Conservation (phyloP, 495 filamentous ascomycete genomes). For the Endocarpon pusillum region DNA sequence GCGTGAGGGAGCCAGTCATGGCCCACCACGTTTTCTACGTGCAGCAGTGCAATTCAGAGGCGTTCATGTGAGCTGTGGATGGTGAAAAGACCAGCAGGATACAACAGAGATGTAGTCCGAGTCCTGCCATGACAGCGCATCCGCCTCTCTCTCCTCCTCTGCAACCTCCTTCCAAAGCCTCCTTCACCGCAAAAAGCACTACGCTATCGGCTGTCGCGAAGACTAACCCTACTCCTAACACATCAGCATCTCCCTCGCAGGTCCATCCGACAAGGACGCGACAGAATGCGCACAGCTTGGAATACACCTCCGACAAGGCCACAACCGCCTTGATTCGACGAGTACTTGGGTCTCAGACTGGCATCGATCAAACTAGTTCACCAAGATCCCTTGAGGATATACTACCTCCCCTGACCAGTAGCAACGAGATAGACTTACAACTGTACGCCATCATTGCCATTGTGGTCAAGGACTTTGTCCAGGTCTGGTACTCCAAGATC, state of each 20-base stretch:
- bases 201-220: slow-evolving; percentile 12
- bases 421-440: slow-evolving; percentile 79
- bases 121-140: slow-evolving; percentile 21
- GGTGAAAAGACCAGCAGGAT: too few species aligned
- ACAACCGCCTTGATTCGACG: slow-evolving; percentile 45
- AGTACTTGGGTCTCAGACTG: slow-evolving; percentile 40
- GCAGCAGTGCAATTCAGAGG: too few species aligned
- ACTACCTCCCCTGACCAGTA: slow-evolving; percentile 79
- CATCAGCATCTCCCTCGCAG: slow-evolving; percentile 18
- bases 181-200: slow-evolving; percentile 13
- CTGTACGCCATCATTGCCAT: slow-evolving; percentile 84
- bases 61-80: too few species aligned
- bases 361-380: slow-evolving; percentile 22
- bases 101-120: too few species aligned
- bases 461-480: slow-evolving; percentile 72
- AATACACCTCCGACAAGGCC: slow-evolving; percentile 34
- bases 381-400: slow-evolving; percentile 54
- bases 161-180: slow-evolving; percentile 33
- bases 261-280: slow-evolving; percentile 14
- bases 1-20: too few species aligned
- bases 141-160: slow-evolving; percentile 28
- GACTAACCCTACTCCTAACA: slow-evolving; percentile 12
- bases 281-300: slow-evolving; percentile 16
- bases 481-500: slow-evolving; percentile 83
- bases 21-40: too few species aligned